These are phyloP conservation scores for Linnemannia zychae DNA, from an alignment of 192 early-diverging fungal genomes.

Conservation along the genomic window DNA sequence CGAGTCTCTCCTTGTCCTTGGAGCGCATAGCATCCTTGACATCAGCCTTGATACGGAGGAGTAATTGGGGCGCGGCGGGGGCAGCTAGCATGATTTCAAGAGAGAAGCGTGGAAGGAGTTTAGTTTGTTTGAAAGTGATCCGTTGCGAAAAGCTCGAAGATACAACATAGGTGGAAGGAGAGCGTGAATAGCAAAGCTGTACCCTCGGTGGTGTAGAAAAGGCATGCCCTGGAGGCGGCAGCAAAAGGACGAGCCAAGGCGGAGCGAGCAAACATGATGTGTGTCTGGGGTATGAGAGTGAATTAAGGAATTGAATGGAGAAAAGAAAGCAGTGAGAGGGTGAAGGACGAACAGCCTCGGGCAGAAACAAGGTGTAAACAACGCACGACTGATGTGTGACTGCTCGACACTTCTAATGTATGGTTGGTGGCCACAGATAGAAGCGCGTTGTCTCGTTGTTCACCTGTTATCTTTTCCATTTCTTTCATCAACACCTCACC, in stretches of 20 bases:
- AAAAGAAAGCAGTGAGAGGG: neutral
- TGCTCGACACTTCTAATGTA: too few relatives aligned
- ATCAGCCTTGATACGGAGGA: constrained; percentile 75
- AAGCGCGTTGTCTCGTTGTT: too few relatives aligned
- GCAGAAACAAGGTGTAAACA: too few relatives aligned
- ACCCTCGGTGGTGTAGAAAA: constrained; percentile 48
- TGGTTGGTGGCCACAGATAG: too few relatives aligned
- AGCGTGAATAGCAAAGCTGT: neutral
- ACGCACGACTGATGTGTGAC: too few relatives aligned
- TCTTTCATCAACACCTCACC: too few relatives aligned
- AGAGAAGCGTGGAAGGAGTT: neutral
- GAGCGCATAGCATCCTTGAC: constrained; percentile 85
- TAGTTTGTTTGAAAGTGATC: neutral
- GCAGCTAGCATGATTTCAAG: constrained; percentile 15
- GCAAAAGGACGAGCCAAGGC: constrained; percentile 7
- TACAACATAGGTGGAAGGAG: neutral
- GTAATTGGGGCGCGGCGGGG: constrained; percentile 37
- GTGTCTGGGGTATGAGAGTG: neutral
- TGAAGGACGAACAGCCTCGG: neutral
- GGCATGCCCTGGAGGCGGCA: constrained; percentile 7
- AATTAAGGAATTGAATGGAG: too few relatives aligned
- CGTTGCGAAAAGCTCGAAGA: neutral
- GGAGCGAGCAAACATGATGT: constrained; percentile 37
- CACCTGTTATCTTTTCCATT: too few relatives aligned
- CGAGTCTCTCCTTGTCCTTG: constrained; percentile 72